Base-by-base conservation (phyloP, 306 rosid species). In the Trichosanthes cucumerina region DNA sequence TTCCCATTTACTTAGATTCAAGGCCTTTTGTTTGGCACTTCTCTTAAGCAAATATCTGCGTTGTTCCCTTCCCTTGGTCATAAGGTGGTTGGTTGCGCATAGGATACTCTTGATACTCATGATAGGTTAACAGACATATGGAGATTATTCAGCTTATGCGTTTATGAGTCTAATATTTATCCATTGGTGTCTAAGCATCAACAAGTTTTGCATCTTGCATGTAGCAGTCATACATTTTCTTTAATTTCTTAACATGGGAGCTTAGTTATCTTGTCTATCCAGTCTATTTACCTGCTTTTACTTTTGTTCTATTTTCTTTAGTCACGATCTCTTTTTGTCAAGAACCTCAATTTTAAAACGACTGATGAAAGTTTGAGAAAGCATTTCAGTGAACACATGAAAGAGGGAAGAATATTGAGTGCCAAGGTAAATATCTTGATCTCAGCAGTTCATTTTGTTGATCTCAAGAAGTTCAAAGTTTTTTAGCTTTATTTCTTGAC, bases 271-370 rank as follows among this genome's bases (percentile, higher is more conserved):
- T 44, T 44, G 77, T 24, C 72, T 63, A 18, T 76, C 54, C 49
- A 62, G 41, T 71, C 58, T 72, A 49, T 73, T 73, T 24, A 47
- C 43, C 24, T 62, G 15, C n/a, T 15, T 62, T 77, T 76, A 58
- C 78, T 68, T 79, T 71, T 66, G 56, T 79, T 54, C 62, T 77
- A 15, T 69, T 68, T n/a, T n/a, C n/a, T n/a, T 78, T 86, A 88
- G 93, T 91, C 97, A 14, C 92, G 93, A 78, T 88, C 99, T 70
- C 85, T 95, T 75, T 95, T 85, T 84, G 97, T 95, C 89, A 92
- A 95, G 97, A 95, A 95, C 79, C 89, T 95, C 82, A 95, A 91
- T 82, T 95, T 95, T 83, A 89, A 82, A 88, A 91, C 97, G 7
- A 76, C 93, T 2, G 97, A 89, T 14, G 91, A 91, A 83, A 79